These are phyloP conservation scores for Alternaria sp. DNA, from an alignment of 2,329 filamentous ascomycete genomes.

Conservation along the genomic window DNA sequence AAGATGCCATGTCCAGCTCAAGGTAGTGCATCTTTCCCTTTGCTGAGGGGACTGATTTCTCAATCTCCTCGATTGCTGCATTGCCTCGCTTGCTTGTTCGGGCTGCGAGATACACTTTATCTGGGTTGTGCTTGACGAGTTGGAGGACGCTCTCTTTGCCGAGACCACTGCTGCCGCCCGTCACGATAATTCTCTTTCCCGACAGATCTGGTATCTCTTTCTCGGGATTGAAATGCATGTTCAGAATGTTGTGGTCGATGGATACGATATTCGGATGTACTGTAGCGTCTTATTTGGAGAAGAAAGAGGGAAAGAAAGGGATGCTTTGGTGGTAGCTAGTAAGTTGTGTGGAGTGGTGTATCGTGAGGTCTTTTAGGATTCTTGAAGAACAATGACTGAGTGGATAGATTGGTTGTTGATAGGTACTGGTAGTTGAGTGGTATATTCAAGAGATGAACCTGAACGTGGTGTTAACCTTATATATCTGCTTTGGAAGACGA, in stretches of 20 bases:
- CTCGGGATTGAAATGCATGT: conserved; percentile 19
- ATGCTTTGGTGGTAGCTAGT: background rate
- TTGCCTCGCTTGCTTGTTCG: conserved; percentile 32
- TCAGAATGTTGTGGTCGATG: conserved; percentile 12
- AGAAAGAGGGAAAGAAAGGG: background rate
- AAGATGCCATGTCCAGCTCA: conserved; percentile 45
- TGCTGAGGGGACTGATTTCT: conserved; percentile 2
- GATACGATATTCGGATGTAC: background rate
- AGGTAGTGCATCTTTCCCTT: conserved; percentile 12
- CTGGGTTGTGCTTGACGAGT: conserved; percentile 52
- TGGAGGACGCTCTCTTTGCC: conserved; percentile 53
- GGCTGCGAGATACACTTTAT: conserved; percentile 52
- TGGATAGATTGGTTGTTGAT: background rate
- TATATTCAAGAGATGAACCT: background rate
- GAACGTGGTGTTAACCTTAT: background rate
- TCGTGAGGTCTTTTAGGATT: background rate
- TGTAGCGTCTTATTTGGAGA: background rate
- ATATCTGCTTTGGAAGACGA: background rate
- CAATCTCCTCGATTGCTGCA: conserved; percentile 19
- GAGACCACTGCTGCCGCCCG: conserved; percentile 52
- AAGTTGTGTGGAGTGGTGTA: background rate
- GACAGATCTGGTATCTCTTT: conserved; percentile 25
- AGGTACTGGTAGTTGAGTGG: background rate
- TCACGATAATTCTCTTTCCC: conserved; percentile 32
- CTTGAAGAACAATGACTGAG: background rate